Evolutionary conservation across 768 basidiomycete species (phyloP).

Genomic region (Trametes meyenii): DNA sequence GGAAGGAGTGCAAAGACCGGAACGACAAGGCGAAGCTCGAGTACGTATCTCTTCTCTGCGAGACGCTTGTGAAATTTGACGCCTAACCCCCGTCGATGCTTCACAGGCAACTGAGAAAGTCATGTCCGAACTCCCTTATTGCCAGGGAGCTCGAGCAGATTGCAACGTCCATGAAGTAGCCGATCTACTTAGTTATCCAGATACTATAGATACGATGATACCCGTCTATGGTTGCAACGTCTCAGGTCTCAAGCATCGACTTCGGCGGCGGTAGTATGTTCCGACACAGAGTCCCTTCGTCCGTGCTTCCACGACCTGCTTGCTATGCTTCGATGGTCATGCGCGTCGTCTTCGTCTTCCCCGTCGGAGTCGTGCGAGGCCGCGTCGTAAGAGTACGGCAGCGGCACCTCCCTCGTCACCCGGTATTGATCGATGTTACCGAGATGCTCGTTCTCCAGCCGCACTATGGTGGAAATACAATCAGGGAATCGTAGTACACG

Average conservation of each 20-base stretch:
- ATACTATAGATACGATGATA: slow-evolving; percentile 11
- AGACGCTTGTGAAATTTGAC: background rate
- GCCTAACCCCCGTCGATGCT: background rate
- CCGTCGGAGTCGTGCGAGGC: slow-evolving; percentile 43
- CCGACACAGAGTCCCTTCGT: background rate
- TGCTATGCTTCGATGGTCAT: slow-evolving; percentile 21
- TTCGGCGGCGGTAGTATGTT: background rate
- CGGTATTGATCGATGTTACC: slow-evolving; percentile 95
- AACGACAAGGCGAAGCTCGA: slow-evolving; percentile 83
- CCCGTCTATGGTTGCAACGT: background rate
- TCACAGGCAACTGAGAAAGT: slow-evolving; percentile 67
- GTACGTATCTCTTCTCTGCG: slow-evolving; percentile 51
- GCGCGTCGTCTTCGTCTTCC: slow-evolving; percentile 47
- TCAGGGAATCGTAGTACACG: background rate
- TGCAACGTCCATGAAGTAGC: slow-evolving; percentile 64
- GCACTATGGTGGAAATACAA: slow-evolving; percentile 46
- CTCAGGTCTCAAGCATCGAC: background rate
- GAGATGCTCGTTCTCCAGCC: slow-evolving; percentile 88
- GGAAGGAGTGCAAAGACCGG: slow-evolving; percentile 86
- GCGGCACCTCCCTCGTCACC: slow-evolving; percentile 79
- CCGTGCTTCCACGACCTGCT: slow-evolving; percentile 34
- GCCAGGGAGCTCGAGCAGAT: slow-evolving; percentile 71
- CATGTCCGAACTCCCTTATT: slow-evolving; percentile 80
- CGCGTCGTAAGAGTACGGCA: slow-evolving; percentile 71
- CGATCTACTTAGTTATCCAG: background rate